These are phyloP conservation scores for Suillus variegatus DNA, from an alignment of 768 basidiomycete species.

Conservation along the genomic window DNA sequence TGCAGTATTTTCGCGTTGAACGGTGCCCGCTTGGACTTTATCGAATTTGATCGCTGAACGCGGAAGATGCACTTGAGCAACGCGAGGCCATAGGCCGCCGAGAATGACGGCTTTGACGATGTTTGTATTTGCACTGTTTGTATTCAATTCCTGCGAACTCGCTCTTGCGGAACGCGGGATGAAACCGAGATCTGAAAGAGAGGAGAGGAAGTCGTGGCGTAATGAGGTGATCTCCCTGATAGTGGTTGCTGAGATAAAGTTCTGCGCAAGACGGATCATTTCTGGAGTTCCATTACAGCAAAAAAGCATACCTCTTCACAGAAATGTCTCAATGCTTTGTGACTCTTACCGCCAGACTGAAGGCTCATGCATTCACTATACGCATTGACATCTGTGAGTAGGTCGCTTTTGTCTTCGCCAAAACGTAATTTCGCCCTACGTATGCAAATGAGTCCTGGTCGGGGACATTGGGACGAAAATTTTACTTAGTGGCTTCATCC, in stretches of 20 bases:
- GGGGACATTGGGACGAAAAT: neutral
- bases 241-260: conserved; percentile 77
- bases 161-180: conserved; percentile 50
- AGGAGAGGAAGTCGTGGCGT: conserved; percentile 73
- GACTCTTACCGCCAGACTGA: conserved; percentile 50
- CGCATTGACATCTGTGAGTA: conserved; percentile 79
- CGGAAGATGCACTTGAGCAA: conserved; percentile 77
- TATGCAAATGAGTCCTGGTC: neutral
- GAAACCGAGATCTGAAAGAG: conserved; percentile 73
- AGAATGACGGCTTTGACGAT: conserved; percentile 84
- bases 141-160: conserved; percentile 54
- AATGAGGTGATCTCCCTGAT: conserved; percentile 79
- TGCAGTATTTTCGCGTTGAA: conserved; percentile 83
- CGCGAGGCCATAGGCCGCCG: conserved; percentile 85
- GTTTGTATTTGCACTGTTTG: conserved; percentile 65
- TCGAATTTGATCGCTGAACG: conserved; percentile 79
- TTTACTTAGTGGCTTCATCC: conserved; percentile 75
- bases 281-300: conserved; percentile 9
- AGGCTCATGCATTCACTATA: conserved; percentile 64
- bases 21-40: conserved; percentile 78
- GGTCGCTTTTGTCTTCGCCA: conserved; percentile 71
- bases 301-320: conserved; percentile 60
- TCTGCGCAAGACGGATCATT: conserved; percentile 41
- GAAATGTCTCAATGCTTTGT: conserved; percentile 51
- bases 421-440: conserved; percentile 74